These are phyloP conservation scores for Pilatotrama ljubarskyi DNA, from an alignment of 768 basidiomycete species.

Conservation along the genomic window DNA sequence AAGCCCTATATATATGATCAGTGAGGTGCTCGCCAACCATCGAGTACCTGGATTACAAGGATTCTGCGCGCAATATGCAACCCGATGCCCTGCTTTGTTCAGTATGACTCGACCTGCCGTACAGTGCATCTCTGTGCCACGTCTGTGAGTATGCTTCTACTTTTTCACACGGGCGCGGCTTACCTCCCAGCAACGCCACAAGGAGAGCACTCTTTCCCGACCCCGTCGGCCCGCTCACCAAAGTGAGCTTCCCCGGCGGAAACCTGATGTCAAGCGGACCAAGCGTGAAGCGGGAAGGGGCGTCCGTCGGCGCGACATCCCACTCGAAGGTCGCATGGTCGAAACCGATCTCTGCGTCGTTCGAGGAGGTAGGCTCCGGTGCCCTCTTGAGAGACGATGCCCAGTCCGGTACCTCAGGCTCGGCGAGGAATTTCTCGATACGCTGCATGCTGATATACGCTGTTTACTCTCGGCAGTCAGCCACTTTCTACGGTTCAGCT, in stretches of 20 bases:
- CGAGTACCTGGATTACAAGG: slow-evolving; percentile 44
- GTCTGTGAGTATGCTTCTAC: background rate
- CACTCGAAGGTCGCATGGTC: slow-evolving; percentile 56
- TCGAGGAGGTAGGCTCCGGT: background rate
- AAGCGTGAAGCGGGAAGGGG: slow-evolving; percentile 49
- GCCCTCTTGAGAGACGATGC: slow-evolving; percentile 61
- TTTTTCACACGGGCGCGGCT: slow-evolving; percentile 4
- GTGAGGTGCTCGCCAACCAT: slow-evolving; percentile 5
- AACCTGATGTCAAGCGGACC: slow-evolving; percentile 60
- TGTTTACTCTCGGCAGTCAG: slow-evolving; percentile 27
- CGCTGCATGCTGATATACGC: slow-evolving; percentile 82
- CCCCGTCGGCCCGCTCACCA: slow-evolving; percentile 66
- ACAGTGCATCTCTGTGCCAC: slow-evolving; percentile 56
- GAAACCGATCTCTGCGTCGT: slow-evolving; percentile 49
- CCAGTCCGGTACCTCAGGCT: slow-evolving; percentile 79
- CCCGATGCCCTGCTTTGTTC: slow-evolving; percentile 55
- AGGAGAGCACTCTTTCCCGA: slow-evolving; percentile 71
- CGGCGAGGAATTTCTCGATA: slow-evolving; percentile 70
- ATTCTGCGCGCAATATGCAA: slow-evolving; percentile 71
- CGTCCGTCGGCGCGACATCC: slow-evolving; percentile 40
- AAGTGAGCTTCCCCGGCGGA: slow-evolving; percentile 54
- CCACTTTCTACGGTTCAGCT: no score
- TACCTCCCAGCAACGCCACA: slow-evolving; percentile 67
- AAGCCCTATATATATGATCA: slow-evolving; percentile 50
- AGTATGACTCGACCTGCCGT: slow-evolving; percentile 52